A percentile compares a stretch with the other conserved stretches of the same genome.
phyloP scores from a whole-genome alignment of 2,329 filamentous ascomycete genomes.

The Aspergillus sp. region DNA sequence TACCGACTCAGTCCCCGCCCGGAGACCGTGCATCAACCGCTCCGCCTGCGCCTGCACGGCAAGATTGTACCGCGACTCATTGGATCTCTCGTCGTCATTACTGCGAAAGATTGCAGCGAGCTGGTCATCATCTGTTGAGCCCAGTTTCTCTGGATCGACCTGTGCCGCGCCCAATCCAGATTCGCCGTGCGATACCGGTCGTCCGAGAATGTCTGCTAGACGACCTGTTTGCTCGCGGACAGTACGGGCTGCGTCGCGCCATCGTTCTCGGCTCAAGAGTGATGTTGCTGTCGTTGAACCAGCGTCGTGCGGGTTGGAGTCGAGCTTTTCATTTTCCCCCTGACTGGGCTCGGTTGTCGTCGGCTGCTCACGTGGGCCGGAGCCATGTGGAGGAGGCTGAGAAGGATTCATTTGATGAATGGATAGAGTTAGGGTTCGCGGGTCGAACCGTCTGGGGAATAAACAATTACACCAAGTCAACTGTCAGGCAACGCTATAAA shows the following conservation, averaged over 20 bases:
- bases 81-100: neutral
- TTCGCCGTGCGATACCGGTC: neutral
- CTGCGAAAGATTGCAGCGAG: conserved; percentile 12
- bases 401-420: neutral
- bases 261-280: conserved; percentile 8
- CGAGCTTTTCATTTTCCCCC: neutral
- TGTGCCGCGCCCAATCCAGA: conserved; percentile 7
- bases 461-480: no score
- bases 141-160: conserved; percentile 14
- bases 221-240: conserved; percentile 11
- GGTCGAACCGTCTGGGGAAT: no score
- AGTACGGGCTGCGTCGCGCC: conserved; percentile 2
- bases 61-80: neutral
- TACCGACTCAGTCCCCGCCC: neutral
- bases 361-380: no score
- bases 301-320: neutral
- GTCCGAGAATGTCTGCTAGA: conserved; percentile 8
- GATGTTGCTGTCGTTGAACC: conserved; percentile 1
- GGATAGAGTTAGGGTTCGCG: neutral
- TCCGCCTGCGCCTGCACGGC: conserved; percentile 15
- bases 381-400: neutral
- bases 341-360: neutral
- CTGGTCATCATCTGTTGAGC: conserved; percentile 15
- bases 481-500: no score
- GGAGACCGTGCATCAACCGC: conserved; percentile 11